Evolutionary conservation across 805 yeast genomes (phyloP).

Genomic region (Wickerhamiella sorbophila): DNA sequence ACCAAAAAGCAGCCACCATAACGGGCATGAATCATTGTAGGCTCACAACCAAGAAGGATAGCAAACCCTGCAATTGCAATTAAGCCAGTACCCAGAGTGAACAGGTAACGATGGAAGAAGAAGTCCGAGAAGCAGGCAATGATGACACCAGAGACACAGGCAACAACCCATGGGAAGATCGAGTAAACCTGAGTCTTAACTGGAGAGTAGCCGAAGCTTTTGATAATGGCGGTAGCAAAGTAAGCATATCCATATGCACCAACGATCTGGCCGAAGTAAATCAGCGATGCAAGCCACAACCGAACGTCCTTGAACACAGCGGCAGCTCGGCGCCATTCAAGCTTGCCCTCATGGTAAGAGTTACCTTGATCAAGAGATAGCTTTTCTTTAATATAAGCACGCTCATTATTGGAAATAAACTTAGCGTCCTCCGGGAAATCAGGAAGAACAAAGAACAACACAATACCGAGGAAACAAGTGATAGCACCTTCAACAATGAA

Average conservation of each 20-base stretch:
- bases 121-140: slow-evolving; percentile 50
- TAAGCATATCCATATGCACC: slow-evolving; percentile 69
- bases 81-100: slow-evolving; percentile 14
- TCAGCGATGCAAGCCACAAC: slow-evolving; percentile 42
- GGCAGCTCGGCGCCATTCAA: slow-evolving; percentile 33
- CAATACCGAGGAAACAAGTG: slow-evolving; percentile 25
- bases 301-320: slow-evolving; percentile 45
- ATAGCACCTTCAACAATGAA: slow-evolving; percentile 38
- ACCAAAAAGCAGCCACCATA: slow-evolving; percentile 52
- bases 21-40: slow-evolving; percentile 29
- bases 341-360: slow-evolving; percentile 37
- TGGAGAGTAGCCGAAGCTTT: slow-evolving; percentile 47
- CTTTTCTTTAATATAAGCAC: slow-evolving; percentile 42
- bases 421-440: slow-evolving; percentile 62
- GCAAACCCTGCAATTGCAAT: slow-evolving; percentile 40
- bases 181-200: slow-evolving; percentile 67
- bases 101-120: slow-evolving; percentile 26
- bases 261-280: slow-evolving; percentile 50
- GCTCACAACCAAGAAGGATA: slow-evolving; percentile 35
- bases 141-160: slow-evolving; percentile 52
- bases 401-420: slow-evolving; percentile 38
- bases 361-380: slow-evolving; percentile 38
- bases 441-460: slow-evolving; percentile 37
- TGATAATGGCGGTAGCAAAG: slow-evolving; percentile 55
- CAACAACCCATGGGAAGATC: slow-evolving; percentile 71